A percentile compares a stretch with the other conserved stretches of the same genome.
Evolutionary conservation across 2,329 filamentous ascomycete genomes (phyloP).

Genomic region (Cladosporium sp.): DNA sequence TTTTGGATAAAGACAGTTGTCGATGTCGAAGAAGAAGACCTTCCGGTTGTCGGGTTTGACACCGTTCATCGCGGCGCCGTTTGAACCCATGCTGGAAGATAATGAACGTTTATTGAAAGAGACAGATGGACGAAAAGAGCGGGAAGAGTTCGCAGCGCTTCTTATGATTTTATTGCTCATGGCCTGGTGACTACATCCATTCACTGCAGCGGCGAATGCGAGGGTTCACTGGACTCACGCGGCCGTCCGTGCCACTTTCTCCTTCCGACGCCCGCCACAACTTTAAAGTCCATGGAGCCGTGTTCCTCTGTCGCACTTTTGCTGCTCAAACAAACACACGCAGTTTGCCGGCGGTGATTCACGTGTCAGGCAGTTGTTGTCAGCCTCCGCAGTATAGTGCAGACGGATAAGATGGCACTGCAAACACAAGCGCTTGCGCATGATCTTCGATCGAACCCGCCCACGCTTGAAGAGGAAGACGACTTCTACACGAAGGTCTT

Average conservation of each 20-base stretch:
- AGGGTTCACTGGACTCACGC: background rate
- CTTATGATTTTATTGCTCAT: background rate
- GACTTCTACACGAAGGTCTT: constrained; percentile 70
- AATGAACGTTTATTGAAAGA: background rate
- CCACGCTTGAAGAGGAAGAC: constrained; percentile 28
- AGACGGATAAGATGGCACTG: constrained; percentile 17
- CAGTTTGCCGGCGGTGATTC: background rate
- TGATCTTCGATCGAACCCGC: constrained; percentile 17
- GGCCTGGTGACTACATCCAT: constrained; percentile 4
- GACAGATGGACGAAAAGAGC: background rate
- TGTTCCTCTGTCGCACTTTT: constrained; percentile 1
- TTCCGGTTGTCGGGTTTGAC: constrained; percentile 29
- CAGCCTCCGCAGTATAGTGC: background rate
- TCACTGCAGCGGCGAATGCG: constrained; percentile 8
- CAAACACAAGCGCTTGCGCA: constrained; percentile 8
- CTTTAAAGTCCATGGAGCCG: background rate
- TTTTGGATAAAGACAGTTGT: constrained; percentile 93
- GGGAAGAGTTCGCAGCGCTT: background rate
- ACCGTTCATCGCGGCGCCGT: constrained; percentile 1
- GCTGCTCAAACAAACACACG: background rate
- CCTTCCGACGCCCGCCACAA: constrained; percentile 6
- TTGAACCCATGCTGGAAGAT: background rate
- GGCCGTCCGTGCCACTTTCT: background rate
- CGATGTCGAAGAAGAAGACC: constrained; percentile 83
- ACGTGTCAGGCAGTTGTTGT: background rate